A percentile compares a stretch with the other conserved stretches of the same genome.
Conservation (phyloP, 1,284 basidiomycete species). For the Ganoderma meredithae region DNA sequence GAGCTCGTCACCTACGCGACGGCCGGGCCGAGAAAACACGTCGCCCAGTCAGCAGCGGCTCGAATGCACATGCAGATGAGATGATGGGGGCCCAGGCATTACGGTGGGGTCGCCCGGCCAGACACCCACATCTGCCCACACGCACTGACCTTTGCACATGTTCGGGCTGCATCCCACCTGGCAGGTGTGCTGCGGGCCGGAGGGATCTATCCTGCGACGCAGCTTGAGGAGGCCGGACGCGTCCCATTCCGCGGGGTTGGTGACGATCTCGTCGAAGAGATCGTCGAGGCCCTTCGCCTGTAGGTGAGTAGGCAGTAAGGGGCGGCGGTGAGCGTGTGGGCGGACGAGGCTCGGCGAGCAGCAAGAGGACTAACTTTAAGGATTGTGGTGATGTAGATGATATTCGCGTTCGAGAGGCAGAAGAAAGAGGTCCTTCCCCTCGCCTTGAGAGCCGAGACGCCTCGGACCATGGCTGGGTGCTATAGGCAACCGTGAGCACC, state of each 20-base stretch:
- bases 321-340: neutral
- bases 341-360: neutral
- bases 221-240: slow-evolving; percentile 80
- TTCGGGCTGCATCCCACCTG: slow-evolving; percentile 92
- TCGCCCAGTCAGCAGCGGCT: neutral
- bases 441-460: slow-evolving; percentile 79
- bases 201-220: slow-evolving; percentile 77
- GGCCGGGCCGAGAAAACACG: neutral
- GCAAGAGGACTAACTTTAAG: slow-evolving; percentile 64
- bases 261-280: slow-evolving; percentile 88
- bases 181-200: slow-evolving; percentile 85
- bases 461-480: slow-evolving; percentile 97
- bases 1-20: slow-evolving; percentile 82
- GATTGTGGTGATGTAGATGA: slow-evolving; percentile 91
- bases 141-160: slow-evolving; percentile 94
- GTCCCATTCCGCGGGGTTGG: slow-evolving; percentile 92
- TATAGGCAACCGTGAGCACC: slow-evolving; percentile 41
- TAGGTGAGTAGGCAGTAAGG: slow-evolving; percentile 1
- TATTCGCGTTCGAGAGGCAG: slow-evolving; percentile 94
- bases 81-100: neutral
- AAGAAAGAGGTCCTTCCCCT: slow-evolving; percentile 82
- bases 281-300: slow-evolving; percentile 78
- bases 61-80: neutral
- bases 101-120: neutral
- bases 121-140: neutral